These are phyloP conservation scores for Clavispora fructus DNA, from an alignment of 805 yeast genomes.

Conservation along the genomic window DNA sequence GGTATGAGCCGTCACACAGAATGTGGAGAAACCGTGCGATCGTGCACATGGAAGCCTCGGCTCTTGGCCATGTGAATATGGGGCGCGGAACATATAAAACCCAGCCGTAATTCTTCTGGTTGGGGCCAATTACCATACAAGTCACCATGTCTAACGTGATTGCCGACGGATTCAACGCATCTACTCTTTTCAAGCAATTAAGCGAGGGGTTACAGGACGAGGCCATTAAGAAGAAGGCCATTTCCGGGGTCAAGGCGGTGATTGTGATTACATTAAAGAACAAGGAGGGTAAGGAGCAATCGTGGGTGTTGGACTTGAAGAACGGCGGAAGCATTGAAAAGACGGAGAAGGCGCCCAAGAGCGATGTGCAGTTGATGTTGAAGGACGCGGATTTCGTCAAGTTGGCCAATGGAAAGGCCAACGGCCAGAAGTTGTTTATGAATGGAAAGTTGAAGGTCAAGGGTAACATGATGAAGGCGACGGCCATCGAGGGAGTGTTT, in stretches of 20 bases:
- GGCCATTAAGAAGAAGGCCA: conserved; percentile 32
- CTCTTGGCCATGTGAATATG: conserved; percentile 8
- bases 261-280: conserved; percentile 50
- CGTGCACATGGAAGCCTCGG: conserved; percentile 7
- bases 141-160: conserved; percentile 21
- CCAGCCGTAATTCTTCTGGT: too few species aligned
- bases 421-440: conserved; percentile 81
- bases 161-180: conserved; percentile 40
- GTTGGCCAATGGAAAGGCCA: conserved; percentile 72
- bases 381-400: conserved; percentile 66
- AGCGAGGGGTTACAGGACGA: conserved; percentile 34
- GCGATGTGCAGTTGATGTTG: conserved; percentile 61
- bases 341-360: conserved; percentile 26
- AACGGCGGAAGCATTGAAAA: conserved; percentile 12
- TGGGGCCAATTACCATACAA: too few species aligned
- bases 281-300: conserved; percentile 19
- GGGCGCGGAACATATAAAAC: conserved; percentile 2
- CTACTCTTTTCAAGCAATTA: conserved; percentile 37
- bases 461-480: conserved; percentile 90
- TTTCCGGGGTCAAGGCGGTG: conserved; percentile 50
- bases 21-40: conserved; percentile 6
- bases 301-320: conserved; percentile 20
- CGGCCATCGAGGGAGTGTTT: conserved; percentile 65
- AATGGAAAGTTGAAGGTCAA: conserved; percentile 79
- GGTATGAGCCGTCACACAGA: not conserved